Percentiles rank a stretch among this genome's conserved stretches.
Evolutionary conservation across 2,329 filamentous ascomycete genomes (phyloP).

Genomic region (Metarhizium humberi): DNA sequence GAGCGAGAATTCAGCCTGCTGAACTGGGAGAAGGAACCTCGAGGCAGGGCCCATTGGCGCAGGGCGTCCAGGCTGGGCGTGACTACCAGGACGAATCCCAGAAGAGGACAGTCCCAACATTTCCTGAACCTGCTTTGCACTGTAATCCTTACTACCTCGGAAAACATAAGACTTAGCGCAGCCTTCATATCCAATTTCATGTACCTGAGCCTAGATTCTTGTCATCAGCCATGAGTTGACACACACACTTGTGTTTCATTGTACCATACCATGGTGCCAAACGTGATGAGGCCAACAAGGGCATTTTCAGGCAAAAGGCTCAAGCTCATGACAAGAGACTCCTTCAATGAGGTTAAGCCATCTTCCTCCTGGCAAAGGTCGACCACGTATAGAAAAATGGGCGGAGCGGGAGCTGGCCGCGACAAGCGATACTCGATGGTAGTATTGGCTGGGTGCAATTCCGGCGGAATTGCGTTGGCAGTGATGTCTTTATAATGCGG

Average conservation of each 20-base stretch:
- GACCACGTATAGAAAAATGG: conserved; percentile 81
- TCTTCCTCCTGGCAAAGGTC: conserved; percentile 86
- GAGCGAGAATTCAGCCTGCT: conserved; percentile 94
- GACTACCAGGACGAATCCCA: conserved; percentile 64
- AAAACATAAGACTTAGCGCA: conserved; percentile 99
- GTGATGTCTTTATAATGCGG: conserved; percentile 88
- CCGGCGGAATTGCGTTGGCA: conserved; percentile 70
- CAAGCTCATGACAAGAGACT: conserved; percentile 79
- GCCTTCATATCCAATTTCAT: conserved; percentile 95
- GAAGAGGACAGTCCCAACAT: conserved; percentile 82
- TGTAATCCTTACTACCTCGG: conserved; percentile 93
- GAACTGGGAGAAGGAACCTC: conserved; percentile 86
- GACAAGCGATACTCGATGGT: conserved; percentile 85
- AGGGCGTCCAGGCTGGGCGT: conserved; percentile 65
- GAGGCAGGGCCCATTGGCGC: conserved; percentile 72
- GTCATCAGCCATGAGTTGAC: neutral
- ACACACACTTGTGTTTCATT: neutral
- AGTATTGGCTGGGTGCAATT: conserved; percentile 72
- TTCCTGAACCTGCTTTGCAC: conserved; percentile 98
- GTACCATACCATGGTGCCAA: conserved; percentile 72
- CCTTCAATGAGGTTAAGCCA: conserved; percentile 72
- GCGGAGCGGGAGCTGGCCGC: conserved; percentile 72
- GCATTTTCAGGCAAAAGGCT: conserved; percentile 74
- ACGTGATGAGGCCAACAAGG: conserved; percentile 75
- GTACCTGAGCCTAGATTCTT: conserved; percentile 62